These are phyloP conservation scores for Tardiomyces depauwii DNA, from an alignment of 1,139 yeast species.

Conservation along the genomic window DNA sequence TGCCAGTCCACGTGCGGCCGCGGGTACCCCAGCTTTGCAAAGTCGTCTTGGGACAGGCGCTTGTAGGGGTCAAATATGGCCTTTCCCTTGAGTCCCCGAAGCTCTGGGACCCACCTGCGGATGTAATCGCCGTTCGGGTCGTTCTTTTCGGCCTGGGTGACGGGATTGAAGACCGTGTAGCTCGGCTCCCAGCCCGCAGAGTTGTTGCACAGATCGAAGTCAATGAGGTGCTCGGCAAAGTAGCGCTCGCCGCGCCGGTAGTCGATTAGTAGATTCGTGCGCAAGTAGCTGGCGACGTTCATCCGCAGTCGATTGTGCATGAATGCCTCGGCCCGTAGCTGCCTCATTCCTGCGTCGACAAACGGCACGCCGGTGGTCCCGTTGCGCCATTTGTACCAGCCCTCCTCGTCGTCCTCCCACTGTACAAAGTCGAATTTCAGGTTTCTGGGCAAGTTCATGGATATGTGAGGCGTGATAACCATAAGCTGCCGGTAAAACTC, in stretches of 20 bases:
- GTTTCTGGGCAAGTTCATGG: constrained; percentile 35
- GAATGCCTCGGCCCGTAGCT: constrained; percentile 38
- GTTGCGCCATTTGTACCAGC: constrained; percentile 33
- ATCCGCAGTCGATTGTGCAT: constrained; percentile 44
- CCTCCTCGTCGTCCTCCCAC: constrained; percentile 33
- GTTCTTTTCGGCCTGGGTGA: constrained; percentile 38
- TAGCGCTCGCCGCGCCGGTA: constrained; percentile 46
- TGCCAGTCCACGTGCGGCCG: constrained; percentile 33
- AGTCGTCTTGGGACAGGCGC: constrained; percentile 8
- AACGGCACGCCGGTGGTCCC: constrained; percentile 47
- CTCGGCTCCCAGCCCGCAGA: constrained; percentile 55
- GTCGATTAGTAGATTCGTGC: constrained; percentile 42
- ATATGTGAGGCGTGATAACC: constrained; percentile 39
- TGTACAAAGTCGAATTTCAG: constrained; percentile 33
- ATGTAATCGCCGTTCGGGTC: constrained; percentile 39
- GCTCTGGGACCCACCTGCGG: constrained; percentile 40
- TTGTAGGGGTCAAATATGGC: constrained; percentile 33
- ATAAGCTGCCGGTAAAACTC: constrained; percentile 43
- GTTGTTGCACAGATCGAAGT: constrained; percentile 44
- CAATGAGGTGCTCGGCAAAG: constrained; percentile 38
- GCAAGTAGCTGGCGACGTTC: constrained; percentile 41
- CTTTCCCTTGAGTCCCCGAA: constrained; percentile 22
- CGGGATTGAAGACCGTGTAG: constrained; percentile 45
- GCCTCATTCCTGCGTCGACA: constrained; percentile 48
- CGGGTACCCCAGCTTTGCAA: constrained; percentile 30